These are phyloP conservation scores for Vigna trinervia DNA, from an alignment of 306 rosid species.

Conservation along the genomic window DNA sequence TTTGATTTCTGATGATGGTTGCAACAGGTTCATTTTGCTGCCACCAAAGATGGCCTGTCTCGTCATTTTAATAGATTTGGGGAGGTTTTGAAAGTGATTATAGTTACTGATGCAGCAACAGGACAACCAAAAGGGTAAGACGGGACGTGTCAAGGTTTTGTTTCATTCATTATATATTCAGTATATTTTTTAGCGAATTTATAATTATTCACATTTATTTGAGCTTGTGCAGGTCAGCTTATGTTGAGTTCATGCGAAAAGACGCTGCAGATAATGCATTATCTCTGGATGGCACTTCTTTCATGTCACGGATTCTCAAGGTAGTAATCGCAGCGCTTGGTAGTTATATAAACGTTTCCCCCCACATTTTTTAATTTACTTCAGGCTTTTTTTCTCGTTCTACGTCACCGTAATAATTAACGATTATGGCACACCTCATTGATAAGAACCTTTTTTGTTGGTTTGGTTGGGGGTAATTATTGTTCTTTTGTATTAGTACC, in stretches of 20 bases:
- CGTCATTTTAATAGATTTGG: constrained; percentile 90
- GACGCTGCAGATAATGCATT: constrained; percentile 90
- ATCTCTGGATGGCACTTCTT: constrained; percentile 91
- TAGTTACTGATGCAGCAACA: constrained; percentile 78
- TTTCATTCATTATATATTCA: constrained; percentile 25
- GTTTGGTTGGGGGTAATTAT: not conserved
- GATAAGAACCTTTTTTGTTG: not conserved
- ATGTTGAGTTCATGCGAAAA: constrained; percentile 90
- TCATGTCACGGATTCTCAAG: constrained; percentile 95
- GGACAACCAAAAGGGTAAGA: constrained; percentile 92
- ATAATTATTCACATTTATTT: constrained; percentile 42
- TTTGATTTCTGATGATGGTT: constrained; percentile 41
- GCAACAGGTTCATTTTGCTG: constrained; percentile 91
- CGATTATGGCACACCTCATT: not conserved
- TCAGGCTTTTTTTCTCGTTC: not conserved
- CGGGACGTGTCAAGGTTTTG: constrained; percentile 38
- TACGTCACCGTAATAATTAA: not conserved
- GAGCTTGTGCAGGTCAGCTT: constrained; percentile 85
- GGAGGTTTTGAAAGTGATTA: constrained; percentile 80
- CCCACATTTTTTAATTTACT: not conserved
- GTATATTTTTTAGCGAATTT: constrained; percentile 4
- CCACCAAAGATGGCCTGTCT: constrained; percentile 88
- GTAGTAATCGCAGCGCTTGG: constrained; percentile 51
- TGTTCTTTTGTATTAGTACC: not conserved
- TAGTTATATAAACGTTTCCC: not conserved